These are phyloP conservation scores for Candida suzukii DNA, from an alignment of 805 yeast genomes.

Conservation along the genomic window DNA sequence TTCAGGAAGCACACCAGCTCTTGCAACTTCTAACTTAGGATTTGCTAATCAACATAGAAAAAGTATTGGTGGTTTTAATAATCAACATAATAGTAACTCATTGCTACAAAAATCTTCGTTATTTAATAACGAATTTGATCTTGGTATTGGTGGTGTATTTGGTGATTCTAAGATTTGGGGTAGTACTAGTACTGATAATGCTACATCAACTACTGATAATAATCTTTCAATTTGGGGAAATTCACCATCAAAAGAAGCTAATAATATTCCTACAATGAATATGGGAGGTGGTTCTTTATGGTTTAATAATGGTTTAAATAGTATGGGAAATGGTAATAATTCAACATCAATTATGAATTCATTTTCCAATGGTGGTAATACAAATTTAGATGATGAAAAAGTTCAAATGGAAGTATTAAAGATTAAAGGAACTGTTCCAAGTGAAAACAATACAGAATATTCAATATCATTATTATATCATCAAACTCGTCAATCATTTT, in stretches of 20 bases:
- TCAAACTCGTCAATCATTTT: conserved; percentile 28
- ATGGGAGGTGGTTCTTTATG: neutral
- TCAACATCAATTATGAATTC: too few species aligned
- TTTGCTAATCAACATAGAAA: conserved; percentile 6
- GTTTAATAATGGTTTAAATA: neutral
- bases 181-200: neutral
- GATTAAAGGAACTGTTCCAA: conserved; percentile 31
- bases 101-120: conserved; percentile 3
- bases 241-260: conserved; percentile 3
- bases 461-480: conserved; percentile 18
- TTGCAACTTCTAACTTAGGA: neutral
- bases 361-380: neutral
- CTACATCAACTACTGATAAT: conserved; percentile 1
- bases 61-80: neutral
- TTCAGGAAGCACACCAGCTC: neutral
- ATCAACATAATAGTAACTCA: neutral
- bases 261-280: conserved; percentile 2
- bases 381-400: conserved; percentile 22
- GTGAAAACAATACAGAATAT: conserved; percentile 12
- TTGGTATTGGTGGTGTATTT: neutral
- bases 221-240: conserved; percentile 16
- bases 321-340: too few species aligned
- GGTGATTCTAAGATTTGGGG: conserved; percentile 9
- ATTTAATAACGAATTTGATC: conserved; percentile 5
- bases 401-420: conserved; percentile 36